Evolutionary conservation across 2,329 filamentous ascomycete genomes (phyloP).

Genomic region (Pseudogymnoascus sp.): DNA sequence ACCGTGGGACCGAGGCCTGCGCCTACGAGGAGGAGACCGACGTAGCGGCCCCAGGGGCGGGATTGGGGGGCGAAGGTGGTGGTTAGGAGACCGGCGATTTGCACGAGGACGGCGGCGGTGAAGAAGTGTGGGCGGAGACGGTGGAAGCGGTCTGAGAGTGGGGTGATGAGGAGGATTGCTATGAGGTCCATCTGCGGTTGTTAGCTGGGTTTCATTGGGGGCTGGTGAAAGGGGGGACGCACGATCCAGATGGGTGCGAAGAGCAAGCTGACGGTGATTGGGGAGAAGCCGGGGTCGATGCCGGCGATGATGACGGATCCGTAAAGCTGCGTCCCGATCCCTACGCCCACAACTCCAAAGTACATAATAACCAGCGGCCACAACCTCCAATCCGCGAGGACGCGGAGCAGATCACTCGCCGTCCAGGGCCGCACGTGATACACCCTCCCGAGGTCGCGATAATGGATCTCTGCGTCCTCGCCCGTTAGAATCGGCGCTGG

Average conservation of each 20-base stretch:
- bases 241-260: constrained; percentile 91
- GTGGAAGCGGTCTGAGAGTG: constrained; percentile 81
- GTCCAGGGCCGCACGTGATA: constrained; percentile 71
- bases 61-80: constrained; percentile 62
- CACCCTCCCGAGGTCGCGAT: constrained; percentile 70
- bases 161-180: constrained; percentile 77
- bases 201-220: constrained; percentile 4
- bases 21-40: constrained; percentile 79
- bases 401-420: constrained; percentile 57
- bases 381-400: constrained; percentile 77
- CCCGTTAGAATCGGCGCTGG: constrained; percentile 65
- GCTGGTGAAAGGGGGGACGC: constrained; percentile 30
- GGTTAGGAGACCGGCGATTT: constrained; percentile 72
- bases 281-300: constrained; percentile 65
- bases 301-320: constrained; percentile 76
- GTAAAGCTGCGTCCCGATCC: constrained; percentile 83
- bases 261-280: constrained; percentile 69
- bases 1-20: constrained; percentile 87
- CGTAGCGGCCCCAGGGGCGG: constrained; percentile 76
- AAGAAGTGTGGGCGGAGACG: constrained; percentile 73
- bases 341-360: constrained; percentile 87
- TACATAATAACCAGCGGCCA: constrained; percentile 89
- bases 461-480: constrained; percentile 73
- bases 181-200: constrained; percentile 66
- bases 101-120: constrained; percentile 62